Conservation (phyloP, 345 rosid species). For the Euclidium syriacum region DNA sequence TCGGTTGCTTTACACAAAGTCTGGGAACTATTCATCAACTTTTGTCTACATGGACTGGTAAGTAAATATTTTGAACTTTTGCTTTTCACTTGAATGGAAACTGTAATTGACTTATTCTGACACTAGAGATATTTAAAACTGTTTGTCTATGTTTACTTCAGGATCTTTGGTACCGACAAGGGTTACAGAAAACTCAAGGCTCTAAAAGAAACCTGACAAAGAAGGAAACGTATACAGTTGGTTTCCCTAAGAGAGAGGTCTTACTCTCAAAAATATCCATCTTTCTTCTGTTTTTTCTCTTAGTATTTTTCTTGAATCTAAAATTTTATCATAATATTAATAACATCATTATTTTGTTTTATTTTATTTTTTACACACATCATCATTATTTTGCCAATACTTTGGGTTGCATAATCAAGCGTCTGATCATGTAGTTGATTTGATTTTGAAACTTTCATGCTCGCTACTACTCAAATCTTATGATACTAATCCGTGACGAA, state of each 20-base stretch:
- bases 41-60: conserved; percentile 97
- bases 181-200: conserved; percentile 89
- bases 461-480: too few relatives aligned
- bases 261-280: conserved; percentile 14
- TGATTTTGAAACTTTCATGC: neutral
- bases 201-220: conserved; percentile 41
- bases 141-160: conserved; percentile 25
- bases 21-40: conserved; percentile 95
- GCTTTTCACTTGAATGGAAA: neutral
- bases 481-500: too few relatives aligned
- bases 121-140: neutral
- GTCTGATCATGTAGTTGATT: neutral
- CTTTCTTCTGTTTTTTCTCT: conserved; percentile 4
- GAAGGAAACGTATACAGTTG: conserved; percentile 34
- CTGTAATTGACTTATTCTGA: neutral
- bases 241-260: conserved; percentile 22
- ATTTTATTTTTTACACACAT: too few relatives aligned
- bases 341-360: neutral
- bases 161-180: conserved; percentile 93
- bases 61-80: conserved; percentile 30
- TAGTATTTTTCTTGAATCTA: neutral
- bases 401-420: neutral
- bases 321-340: conserved; percentile 11
- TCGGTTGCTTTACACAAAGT: conserved; percentile 89
- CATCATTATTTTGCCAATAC: neutral